These are phyloP conservation scores for Hypoxylon sp. DNA, from an alignment of 2,329 filamentous ascomycete species.

Conservation along the genomic window DNA sequence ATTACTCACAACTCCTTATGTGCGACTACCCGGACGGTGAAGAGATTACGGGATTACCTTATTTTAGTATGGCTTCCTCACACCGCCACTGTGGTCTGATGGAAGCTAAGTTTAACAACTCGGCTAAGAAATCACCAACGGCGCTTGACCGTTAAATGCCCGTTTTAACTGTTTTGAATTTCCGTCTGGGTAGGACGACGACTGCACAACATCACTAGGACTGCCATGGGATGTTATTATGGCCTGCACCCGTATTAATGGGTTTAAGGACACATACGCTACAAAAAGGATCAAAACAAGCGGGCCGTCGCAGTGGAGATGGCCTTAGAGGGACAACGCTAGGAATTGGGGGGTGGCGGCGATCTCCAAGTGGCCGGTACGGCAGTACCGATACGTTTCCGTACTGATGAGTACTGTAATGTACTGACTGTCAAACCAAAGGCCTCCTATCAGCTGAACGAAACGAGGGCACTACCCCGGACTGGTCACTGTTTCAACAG, in stretches of 20 bases:
- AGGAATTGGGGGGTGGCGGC: slow-evolving; percentile 45
- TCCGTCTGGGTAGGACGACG: slow-evolving; percentile 30
- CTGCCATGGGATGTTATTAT: slow-evolving; percentile 33
- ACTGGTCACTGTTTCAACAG: slow-evolving; percentile 22
- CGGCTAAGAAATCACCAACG: slow-evolving; percentile 41
- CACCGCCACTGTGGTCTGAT: slow-evolving; percentile 47
- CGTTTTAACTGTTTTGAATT: slow-evolving; percentile 26
- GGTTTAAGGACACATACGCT: slow-evolving; percentile 35
- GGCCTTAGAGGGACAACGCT: slow-evolving; percentile 42
- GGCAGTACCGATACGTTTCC: slow-evolving; percentile 40
- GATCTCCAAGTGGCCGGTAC: slow-evolving; percentile 48
- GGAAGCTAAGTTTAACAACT: slow-evolving; percentile 43
- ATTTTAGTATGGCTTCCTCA: slow-evolving; percentile 45
- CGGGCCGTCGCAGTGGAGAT: slow-evolving; percentile 47
- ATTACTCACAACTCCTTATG: slow-evolving; percentile 44
- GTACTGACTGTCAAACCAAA: slow-evolving; percentile 28
- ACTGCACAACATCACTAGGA: slow-evolving; percentile 36
- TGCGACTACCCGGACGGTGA: slow-evolving; percentile 41
- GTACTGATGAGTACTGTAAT: slow-evolving; percentile 36
- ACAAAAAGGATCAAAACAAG: slow-evolving; percentile 44
- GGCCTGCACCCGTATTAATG: slow-evolving; percentile 37
- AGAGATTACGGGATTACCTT: slow-evolving; percentile 45
- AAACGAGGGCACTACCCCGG: slow-evolving; percentile 24
- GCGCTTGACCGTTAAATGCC: slow-evolving; percentile 33
- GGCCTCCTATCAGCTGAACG: slow-evolving; percentile 28